These are phyloP conservation scores for Yamadazyma sp. DNA, from an alignment of 1,139 yeast genomes.

Conservation along the genomic window DNA sequence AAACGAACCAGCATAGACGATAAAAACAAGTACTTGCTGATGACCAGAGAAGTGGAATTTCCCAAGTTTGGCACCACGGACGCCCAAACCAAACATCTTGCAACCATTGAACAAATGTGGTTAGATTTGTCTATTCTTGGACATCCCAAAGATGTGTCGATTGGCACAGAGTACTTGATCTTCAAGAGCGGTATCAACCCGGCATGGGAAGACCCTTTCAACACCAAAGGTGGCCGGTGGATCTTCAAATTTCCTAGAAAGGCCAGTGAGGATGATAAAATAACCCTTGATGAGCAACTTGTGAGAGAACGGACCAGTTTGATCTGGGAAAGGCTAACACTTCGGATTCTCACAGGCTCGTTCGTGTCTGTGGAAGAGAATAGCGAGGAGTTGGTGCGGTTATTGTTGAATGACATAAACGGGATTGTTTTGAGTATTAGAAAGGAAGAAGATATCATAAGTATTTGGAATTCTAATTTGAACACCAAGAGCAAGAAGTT, in stretches of 20 bases:
- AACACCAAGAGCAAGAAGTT: constrained; percentile 20
- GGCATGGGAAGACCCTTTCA: constrained; percentile 71
- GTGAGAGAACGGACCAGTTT: constrained; percentile 41
- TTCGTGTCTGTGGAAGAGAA: constrained; percentile 31
- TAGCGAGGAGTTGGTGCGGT: constrained; percentile 32
- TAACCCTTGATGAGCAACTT: constrained; percentile 17
- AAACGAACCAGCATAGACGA: constrained; percentile 13
- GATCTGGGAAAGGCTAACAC: constrained; percentile 53
- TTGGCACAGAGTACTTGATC: constrained; percentile 59
- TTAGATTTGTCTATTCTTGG: constrained; percentile 47
- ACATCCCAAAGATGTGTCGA: constrained; percentile 46
- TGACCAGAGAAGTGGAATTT: constrained; percentile 41
- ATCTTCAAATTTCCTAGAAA: constrained; percentile 50
- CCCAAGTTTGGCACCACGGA: constrained; percentile 13
- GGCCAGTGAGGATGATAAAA: constrained; percentile 8
- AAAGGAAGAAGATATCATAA: constrained; percentile 50
- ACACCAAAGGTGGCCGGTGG: constrained; percentile 68
- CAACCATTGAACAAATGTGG: constrained; percentile 67
- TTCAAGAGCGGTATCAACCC: constrained; percentile 68
- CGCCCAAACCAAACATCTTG: constrained; percentile 35
- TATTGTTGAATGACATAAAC: constrained; percentile 45
- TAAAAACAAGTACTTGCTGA: constrained; percentile 33
- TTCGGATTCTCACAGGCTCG: constrained; percentile 46
- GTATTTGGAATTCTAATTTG: constrained; percentile 55
- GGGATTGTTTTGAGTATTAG: constrained; percentile 55